A percentile compares a stretch with the other conserved stretches of the same genome.
Conservation (phyloP, 768 basidiomycete genomes). For the Trametes sanguinea region DNA sequence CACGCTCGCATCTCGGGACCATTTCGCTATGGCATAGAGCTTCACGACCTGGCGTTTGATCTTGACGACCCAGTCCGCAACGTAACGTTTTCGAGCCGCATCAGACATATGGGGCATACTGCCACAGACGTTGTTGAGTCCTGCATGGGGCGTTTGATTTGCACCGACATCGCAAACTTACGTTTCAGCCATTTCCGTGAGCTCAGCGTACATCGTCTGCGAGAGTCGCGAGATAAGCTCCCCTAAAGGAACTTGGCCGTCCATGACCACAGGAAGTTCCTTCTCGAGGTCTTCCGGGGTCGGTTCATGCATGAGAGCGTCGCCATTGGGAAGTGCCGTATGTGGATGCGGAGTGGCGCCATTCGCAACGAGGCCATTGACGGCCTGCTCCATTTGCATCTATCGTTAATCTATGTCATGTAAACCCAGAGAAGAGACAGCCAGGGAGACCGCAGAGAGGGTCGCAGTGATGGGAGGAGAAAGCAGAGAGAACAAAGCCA, state of each 20-base stretch:
- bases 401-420: conserved; percentile 9
- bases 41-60: conserved; percentile 90
- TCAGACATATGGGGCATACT: conserved; percentile 82
- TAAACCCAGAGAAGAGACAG: background rate
- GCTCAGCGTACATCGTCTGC: conserved; percentile 80
- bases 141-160: background rate
- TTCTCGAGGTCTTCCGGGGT: conserved; percentile 61
- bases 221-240: conserved; percentile 76
- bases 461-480: background rate
- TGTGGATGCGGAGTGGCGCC: conserved; percentile 7
- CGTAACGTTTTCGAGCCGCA: conserved; percentile 70
- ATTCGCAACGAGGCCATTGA: conserved; percentile 19
- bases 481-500: conserved; percentile 8
- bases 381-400: conserved; percentile 19
- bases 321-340: conserved; percentile 10
- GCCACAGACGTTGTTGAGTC: conserved; percentile 2
- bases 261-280: conserved; percentile 72
- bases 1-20: conserved; percentile 81
- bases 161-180: conserved; percentile 40
- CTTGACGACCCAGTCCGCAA: conserved; percentile 90
- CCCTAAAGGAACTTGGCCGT: conserved; percentile 73
- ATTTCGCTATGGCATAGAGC: conserved; percentile 82
- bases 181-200: conserved; percentile 86
- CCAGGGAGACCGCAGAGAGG: background rate
- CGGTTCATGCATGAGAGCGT: conserved; percentile 31